Base-by-base conservation (phyloP, 2,329 filamentous ascomycete genomes). In the Aureobasidium vineae region DNA sequence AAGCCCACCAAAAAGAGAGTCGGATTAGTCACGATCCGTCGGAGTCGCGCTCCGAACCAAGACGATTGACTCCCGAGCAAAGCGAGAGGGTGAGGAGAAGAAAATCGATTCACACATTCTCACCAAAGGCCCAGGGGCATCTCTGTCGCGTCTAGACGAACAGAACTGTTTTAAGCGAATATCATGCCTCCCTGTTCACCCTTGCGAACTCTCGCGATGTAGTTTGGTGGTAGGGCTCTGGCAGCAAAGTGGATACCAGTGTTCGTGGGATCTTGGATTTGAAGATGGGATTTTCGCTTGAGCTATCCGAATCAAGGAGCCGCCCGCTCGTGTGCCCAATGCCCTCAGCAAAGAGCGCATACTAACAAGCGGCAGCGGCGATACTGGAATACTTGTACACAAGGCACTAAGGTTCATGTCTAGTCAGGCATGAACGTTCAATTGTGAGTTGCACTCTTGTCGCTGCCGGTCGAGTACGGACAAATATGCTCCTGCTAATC, bases 251-350 rank as follows among this genome's bases (percentile, higher is more conserved):
- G 26, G 47, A n/a, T 7, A 28, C n/a, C 15, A 31, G 23, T 16
- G 43, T 13, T 33, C 33, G 10, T 11, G 33, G 40, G 7, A 45
- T 45, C 41, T 11, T 11, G 41, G 7, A 16, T 19, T 7, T 16
- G 7, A 16, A 50, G 26, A 28, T 49, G 5, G 10, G 26, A 50
- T 50, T 8, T 50, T 56, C 53, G 53, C 53, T 56, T 56, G 36
- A 40, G n/a, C 19, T 33, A 56, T 40, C 53, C 53, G 53, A 56
- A 56, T 26, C 15, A 15, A 56, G 53, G 36, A 56, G 53, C 53
- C 36, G 36, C 33, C 53, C 53, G 53, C 36, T 41, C 33, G 19
- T 28, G 47, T 50, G 47, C 26, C 45, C 47, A 50, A 31, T 28
- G 31, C 36, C 8, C 38, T 19, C 21, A 13, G 47, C 47, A 28